phyloP scores from a whole-genome alignment of 148 eudicot species.

The Rhododendron griersonianum region DNA sequence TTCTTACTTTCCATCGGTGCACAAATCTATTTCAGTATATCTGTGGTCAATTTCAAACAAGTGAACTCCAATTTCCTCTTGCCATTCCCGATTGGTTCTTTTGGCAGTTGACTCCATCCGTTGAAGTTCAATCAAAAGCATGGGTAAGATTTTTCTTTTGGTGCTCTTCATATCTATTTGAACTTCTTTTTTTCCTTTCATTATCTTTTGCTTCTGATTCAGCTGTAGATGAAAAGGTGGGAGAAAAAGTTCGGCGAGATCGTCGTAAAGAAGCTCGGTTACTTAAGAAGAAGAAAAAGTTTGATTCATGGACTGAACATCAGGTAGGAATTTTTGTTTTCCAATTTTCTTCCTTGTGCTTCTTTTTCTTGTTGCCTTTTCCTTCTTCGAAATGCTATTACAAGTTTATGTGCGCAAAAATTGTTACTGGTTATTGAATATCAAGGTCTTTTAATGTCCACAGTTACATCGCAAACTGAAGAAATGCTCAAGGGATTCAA shows the following conservation, averaged over 20 bases:
- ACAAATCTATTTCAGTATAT: not conserved
- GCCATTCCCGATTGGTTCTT: not conserved
- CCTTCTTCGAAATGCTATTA: not conserved
- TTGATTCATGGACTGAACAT: slow-evolving; percentile 48
- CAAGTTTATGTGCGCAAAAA: not conserved
- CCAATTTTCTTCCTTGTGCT: not conserved
- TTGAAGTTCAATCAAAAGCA: not conserved
- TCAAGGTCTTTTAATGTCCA: not conserved
- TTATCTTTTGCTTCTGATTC: not conserved
- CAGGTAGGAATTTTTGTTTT: slow-evolving; percentile 28
- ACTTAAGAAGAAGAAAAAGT: slow-evolving; percentile 58
- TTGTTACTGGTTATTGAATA: not conserved
- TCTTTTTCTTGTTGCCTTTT: not conserved
- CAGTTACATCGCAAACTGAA: slow-evolving; percentile 38
- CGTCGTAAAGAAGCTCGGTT: slow-evolving; percentile 54
- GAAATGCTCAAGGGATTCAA: slow-evolving; percentile 10
- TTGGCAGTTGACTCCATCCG: slow-evolving; percentile 10
- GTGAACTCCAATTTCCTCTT: not conserved
- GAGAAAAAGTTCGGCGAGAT: slow-evolving; percentile 46
- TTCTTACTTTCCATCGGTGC: not conserved
- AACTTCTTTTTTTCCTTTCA: not conserved
- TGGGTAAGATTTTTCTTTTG: slow-evolving; percentile 16
- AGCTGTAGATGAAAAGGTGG: not conserved
- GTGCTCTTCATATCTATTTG: not conserved
- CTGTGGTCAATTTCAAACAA: not conserved